phyloP scores from a whole-genome alignment of 768 basidiomycete genomes.

The Tephrocybe sp. region DNA sequence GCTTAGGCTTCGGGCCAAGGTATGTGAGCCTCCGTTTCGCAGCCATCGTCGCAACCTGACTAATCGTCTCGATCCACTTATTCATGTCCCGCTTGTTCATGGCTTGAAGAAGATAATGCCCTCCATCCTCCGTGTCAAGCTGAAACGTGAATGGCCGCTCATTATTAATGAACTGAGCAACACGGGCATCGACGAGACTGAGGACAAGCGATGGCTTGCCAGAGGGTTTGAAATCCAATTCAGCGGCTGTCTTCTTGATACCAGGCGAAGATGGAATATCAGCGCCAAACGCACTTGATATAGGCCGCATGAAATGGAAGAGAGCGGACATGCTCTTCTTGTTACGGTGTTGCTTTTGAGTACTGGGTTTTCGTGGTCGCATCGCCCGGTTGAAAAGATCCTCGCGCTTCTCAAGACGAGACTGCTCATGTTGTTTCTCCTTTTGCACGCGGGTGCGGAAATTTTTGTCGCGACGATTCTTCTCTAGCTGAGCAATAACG shows the following conservation, averaged over 20 bases:
- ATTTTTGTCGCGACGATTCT: conserved; percentile 73
- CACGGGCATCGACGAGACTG: conserved; percentile 69
- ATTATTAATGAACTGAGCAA: conserved; percentile 71
- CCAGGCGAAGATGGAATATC: conserved; percentile 45
- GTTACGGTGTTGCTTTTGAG: conserved; percentile 73
- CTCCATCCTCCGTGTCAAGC: conserved; percentile 84
- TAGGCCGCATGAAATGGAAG: conserved; percentile 84
- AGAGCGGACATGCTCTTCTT: conserved; percentile 89
- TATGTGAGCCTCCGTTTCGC: conserved; percentile 81
- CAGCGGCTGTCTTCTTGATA: conserved; percentile 59
- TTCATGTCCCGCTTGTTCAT: conserved; percentile 66
- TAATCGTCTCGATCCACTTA: conserved; percentile 76
- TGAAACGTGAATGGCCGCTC: conserved; percentile 82
- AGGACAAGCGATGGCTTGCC: conserved; percentile 75
- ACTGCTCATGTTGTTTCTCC: conserved; percentile 76
- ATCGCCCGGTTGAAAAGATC: conserved; percentile 75
- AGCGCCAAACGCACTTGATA: conserved; percentile 80
- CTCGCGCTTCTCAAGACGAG: conserved; percentile 68
- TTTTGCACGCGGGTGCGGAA: conserved; percentile 66
- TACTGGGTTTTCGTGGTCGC: conserved; percentile 51
- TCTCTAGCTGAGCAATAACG: conserved; percentile 70
- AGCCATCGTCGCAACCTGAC: conserved; percentile 65
- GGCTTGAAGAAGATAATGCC: conserved; percentile 78
- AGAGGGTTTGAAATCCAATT: conserved; percentile 72
- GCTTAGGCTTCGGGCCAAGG: conserved; percentile 71